Conservation (phyloP, 345 rosid species). For the Heritiera littoralis region DNA sequence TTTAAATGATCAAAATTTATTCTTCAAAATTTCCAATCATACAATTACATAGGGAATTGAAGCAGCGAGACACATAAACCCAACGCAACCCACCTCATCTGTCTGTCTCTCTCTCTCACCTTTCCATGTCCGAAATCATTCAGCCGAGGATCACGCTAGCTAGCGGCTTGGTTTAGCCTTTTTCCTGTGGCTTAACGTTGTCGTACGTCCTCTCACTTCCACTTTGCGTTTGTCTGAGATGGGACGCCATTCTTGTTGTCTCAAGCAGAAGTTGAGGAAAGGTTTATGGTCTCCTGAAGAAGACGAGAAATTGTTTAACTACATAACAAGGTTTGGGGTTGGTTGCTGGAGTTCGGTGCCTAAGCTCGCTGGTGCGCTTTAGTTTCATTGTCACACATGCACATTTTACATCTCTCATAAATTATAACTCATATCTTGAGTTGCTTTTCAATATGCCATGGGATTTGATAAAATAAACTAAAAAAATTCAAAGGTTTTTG, state of each 20-base stretch:
- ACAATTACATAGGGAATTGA: not conserved
- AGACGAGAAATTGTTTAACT: conserved; percentile 63
- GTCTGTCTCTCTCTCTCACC: conserved; percentile 9
- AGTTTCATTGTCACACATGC: not conserved
- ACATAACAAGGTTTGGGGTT: conserved; percentile 59
- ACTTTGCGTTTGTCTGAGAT: conserved; percentile 17
- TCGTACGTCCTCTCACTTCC: not conserved
- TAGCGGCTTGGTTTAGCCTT: conserved; percentile 1
- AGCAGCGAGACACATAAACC: conserved; percentile 9
- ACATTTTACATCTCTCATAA: not conserved
- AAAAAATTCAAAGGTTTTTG: too few species aligned
- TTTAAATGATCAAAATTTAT: conserved; percentile 33
- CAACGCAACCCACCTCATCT: not conserved
- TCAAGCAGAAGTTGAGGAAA: conserved; percentile 63
- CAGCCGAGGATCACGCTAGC: not conserved
- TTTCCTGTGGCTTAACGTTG: not conserved
- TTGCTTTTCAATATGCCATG: not conserved
- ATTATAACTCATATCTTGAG: too few species aligned
- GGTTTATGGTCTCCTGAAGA: conserved; percentile 81
- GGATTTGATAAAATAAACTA: not conserved
- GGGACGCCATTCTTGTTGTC: conserved; percentile 59
- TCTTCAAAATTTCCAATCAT: conserved; percentile 17
- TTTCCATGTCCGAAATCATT: conserved; percentile 16
- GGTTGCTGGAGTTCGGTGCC: conserved; percentile 86
- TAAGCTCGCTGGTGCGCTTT: conserved; percentile 52